These are phyloP conservation scores for Nakaseomyces bracarensis DNA, from an alignment of 1,139 yeast species.

Conservation along the genomic window DNA sequence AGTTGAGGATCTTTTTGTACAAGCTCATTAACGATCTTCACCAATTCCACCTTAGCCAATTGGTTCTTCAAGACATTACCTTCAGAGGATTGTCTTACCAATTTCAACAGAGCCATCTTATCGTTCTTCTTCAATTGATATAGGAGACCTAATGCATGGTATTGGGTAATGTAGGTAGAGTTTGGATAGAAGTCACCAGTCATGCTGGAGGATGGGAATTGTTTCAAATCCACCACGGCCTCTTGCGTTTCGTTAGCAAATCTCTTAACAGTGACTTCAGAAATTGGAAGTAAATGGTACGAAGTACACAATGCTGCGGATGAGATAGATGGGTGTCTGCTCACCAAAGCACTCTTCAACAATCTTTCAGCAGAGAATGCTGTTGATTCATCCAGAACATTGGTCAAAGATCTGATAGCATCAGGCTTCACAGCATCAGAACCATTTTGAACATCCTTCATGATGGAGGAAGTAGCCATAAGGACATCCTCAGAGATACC, in stretches of 20 bases:
- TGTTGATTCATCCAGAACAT: constrained; percentile 86
- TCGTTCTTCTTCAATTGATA: constrained; percentile 86
- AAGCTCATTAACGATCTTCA: constrained; percentile 70
- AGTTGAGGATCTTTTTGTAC: constrained; percentile 35
- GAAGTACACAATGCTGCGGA: constrained; percentile 90
- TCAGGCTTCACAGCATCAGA: constrained; percentile 84
- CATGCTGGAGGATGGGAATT: constrained; percentile 30
- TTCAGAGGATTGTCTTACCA: constrained; percentile 68
- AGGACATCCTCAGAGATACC: constrained; percentile 81
- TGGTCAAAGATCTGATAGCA: constrained; percentile 84
- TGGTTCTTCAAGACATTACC: constrained; percentile 61
- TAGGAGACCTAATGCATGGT: constrained; percentile 88
- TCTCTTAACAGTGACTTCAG: constrained; percentile 85
- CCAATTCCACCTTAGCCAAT: constrained; percentile 74
- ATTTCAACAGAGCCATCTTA: constrained; percentile 85
- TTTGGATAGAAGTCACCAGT: constrained; percentile 40
- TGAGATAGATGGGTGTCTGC: constrained; percentile 76
- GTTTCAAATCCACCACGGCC: constrained; percentile 60
- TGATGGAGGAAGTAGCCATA: constrained; percentile 96
- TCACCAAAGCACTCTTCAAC: constrained; percentile 88
- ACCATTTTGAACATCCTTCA: constrained; percentile 93
- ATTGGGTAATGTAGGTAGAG: constrained; percentile 79
- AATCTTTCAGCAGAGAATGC: constrained; percentile 92
- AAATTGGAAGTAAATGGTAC: constrained; percentile 80
- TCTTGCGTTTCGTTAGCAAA: constrained; percentile 93